Evolutionary conservation across 2,329 filamentous ascomycete species (phyloP).

Genomic region (Cryphonectria naterciae): DNA sequence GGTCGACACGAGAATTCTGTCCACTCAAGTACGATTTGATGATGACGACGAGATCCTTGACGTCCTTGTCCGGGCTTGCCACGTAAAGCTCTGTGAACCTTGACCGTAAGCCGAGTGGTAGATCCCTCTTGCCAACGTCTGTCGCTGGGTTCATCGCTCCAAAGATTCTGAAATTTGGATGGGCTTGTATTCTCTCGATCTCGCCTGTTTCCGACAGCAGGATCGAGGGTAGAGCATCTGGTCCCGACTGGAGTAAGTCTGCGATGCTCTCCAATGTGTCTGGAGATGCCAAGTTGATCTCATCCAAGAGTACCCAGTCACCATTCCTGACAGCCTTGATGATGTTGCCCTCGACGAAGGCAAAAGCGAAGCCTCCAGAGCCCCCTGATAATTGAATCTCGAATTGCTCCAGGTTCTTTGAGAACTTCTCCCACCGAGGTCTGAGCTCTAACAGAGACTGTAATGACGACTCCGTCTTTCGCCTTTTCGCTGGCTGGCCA

Average conservation of each 20-base stretch:
- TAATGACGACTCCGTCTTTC: slow-evolving; percentile 61
- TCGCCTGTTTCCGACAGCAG: slow-evolving; percentile 92
- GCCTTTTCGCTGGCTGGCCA: slow-evolving; percentile 70
- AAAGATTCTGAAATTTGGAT: slow-evolving; percentile 93
- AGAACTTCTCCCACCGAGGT: slow-evolving; percentile 80
- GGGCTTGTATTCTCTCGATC: slow-evolving; percentile 85
- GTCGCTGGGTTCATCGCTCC: slow-evolving; percentile 99
- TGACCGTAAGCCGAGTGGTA: slow-evolving; percentile 85
- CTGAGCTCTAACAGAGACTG: slow-evolving; percentile 61
- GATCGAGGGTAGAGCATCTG: slow-evolving; percentile 75
- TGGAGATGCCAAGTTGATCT: slow-evolving; percentile 94
- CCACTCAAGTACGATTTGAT: slow-evolving; percentile 85
- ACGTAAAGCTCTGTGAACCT: slow-evolving; percentile 97
- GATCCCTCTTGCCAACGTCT: slow-evolving; percentile 92
- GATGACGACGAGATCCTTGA: slow-evolving; percentile 84
- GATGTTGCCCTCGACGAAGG: slow-evolving; percentile 94
- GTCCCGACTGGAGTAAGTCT: slow-evolving; percentile 78
- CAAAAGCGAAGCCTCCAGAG: slow-evolving; percentile 82
- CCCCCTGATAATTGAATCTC: slow-evolving; percentile 77
- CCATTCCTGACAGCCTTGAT: slow-evolving; percentile 95
- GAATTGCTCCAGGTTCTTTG: slow-evolving; percentile 73
- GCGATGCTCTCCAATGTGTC: slow-evolving; percentile 94
- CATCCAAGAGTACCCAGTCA: slow-evolving; percentile 95
- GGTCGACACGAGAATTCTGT: slow-evolving; percentile 70
- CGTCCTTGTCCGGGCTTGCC: slow-evolving; percentile 82